phyloP scores from a whole-genome alignment of 805 yeast genomes.

The Starmerella cellae region DNA sequence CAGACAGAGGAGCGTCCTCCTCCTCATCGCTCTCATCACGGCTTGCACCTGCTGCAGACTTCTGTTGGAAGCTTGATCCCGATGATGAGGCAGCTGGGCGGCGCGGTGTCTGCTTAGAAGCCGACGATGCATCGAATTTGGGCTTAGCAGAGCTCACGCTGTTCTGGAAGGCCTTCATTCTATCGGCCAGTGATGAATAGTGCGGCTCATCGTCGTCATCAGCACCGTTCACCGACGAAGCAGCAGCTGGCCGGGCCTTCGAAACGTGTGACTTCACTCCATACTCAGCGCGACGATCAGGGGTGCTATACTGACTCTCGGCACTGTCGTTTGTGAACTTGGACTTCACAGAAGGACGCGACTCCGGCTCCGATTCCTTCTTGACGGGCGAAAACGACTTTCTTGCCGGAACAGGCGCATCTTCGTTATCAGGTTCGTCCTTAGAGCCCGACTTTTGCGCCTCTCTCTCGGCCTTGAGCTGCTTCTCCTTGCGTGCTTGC shows the following conservation, averaged over 20 bases:
- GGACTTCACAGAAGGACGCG: background rate
- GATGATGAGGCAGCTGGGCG: background rate
- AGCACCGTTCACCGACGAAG: background rate
- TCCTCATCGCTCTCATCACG: slow-evolving; percentile 1
- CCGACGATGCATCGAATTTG: slow-evolving; percentile 10
- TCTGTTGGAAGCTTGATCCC: background rate
- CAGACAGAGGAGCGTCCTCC: slow-evolving; percentile 14
- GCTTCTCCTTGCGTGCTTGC: slow-evolving; percentile 24
- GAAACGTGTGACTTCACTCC: background rate
- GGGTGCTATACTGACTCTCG: background rate
- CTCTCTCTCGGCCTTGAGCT: slow-evolving; percentile 11
- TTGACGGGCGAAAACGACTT: background rate
- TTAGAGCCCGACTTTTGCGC: background rate
- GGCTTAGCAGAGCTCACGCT: slow-evolving; percentile 22
- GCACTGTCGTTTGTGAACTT: background rate
- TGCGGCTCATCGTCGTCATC: slow-evolving; percentile 20
- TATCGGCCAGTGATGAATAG: slow-evolving; percentile 20
- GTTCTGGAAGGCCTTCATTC: slow-evolving; percentile 23
- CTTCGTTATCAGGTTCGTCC: background rate
- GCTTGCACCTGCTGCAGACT: background rate
- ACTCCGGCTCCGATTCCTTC: background rate
- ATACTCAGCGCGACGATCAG: slow-evolving; percentile 1
- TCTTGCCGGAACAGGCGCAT: background rate
- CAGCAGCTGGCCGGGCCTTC: background rate
- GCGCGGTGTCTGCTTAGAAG: background rate